Conservation (phyloP, 805 yeast genomes). For the Sugiyamaella americana region DNA sequence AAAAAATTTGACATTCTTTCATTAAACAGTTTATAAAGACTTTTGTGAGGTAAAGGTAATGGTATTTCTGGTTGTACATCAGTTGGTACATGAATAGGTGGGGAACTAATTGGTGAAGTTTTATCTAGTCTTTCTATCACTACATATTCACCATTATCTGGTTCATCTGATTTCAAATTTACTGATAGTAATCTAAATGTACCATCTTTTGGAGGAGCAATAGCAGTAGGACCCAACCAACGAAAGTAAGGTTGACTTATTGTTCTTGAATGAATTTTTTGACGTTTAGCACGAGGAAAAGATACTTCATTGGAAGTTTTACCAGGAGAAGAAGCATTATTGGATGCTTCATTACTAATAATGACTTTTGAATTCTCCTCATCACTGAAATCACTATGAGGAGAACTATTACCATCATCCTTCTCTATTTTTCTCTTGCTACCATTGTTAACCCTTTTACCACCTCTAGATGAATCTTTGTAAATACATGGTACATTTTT, state of each 20-base stretch:
- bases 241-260: constrained; percentile 27
- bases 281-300: not conserved
- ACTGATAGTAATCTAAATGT: constrained; percentile 26
- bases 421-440: not conserved
- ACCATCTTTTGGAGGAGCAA: constrained; percentile 27
- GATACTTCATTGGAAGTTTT: not conserved
- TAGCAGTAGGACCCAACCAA: constrained; percentile 29
- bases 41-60: constrained; percentile 14
- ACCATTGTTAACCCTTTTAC: not conserved
- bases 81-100: not conserved
- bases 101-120: not conserved
- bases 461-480: constrained; percentile 2
- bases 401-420: too few species aligned
- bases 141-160: constrained; percentile 10
- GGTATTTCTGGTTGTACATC: not conserved
- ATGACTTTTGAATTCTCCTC: not conserved
- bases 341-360: not conserved
- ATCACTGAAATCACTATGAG: not conserved
- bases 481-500: constrained; percentile 18
- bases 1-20: constrained; percentile 20
- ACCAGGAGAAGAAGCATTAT: not conserved
- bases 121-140: constrained; percentile 14
- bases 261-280: not conserved
- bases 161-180: constrained; percentile 18
- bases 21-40: constrained; percentile 15